Conservation (phyloP, 345 rosid species). For the Gossypium mustelinum region DNA sequence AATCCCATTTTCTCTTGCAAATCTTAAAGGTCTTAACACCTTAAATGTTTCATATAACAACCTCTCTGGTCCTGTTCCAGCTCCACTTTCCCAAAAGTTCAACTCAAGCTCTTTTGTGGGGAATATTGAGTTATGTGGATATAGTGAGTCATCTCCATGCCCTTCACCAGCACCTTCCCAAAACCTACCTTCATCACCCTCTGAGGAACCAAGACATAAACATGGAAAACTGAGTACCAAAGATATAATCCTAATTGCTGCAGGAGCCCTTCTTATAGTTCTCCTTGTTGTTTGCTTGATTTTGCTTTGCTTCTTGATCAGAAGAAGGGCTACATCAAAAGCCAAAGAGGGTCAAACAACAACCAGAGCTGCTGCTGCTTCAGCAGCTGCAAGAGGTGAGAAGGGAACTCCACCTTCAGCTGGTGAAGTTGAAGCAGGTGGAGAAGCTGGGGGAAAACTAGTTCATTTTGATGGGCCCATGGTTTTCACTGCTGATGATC, state of each 20-base stretch:
- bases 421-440: constrained; percentile 57
- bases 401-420: constrained; percentile 38
- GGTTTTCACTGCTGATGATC: constrained; percentile 91
- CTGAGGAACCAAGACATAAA: constrained; percentile 22
- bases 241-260: constrained; percentile 72
- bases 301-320: constrained; percentile 64
- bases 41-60: constrained; percentile 83
- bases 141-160: constrained; percentile 49
- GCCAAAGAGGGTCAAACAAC: constrained; percentile 35
- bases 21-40: constrained; percentile 43
- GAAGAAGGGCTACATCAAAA: constrained; percentile 39
- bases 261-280: constrained; percentile 55
- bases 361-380: constrained; percentile 17
- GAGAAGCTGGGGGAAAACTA: constrained; percentile 80
- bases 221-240: constrained; percentile 51
- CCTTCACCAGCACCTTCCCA: constrained; percentile 41
- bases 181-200: constrained; percentile 39
- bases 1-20: constrained; percentile 57
- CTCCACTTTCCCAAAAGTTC: constrained; percentile 59
- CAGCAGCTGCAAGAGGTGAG: constrained; percentile 36
- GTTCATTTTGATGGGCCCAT: constrained; percentile 92
- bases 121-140: constrained; percentile 77
- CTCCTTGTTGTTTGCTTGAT: constrained; percentile 53
- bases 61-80: constrained; percentile 82
- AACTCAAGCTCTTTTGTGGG: constrained; percentile 68